Evolutionary conservation across 306 rosid genomes (phyloP).

Genomic region (Betula pendula): DNA sequence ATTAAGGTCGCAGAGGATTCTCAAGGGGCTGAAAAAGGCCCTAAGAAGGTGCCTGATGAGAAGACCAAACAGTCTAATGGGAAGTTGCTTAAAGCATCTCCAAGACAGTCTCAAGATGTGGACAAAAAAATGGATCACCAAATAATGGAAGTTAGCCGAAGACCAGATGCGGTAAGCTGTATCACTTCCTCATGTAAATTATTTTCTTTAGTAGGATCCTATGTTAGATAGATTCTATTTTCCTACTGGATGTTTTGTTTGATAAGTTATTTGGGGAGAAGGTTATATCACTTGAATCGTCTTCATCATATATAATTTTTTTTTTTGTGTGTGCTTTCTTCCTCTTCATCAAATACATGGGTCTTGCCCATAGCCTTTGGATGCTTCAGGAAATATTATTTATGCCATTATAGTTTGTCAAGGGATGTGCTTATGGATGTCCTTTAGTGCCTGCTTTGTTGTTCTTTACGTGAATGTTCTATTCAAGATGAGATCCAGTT

Average conservation of each 20-base stretch:
- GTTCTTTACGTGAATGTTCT: background rate
- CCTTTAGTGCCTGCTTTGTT: background rate
- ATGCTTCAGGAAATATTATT: background rate
- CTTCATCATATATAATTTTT: background rate
- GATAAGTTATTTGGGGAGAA: background rate
- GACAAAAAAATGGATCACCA: conserved; percentile 33
- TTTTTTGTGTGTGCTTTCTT: background rate
- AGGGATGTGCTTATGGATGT: conserved; percentile 18
- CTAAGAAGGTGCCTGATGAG: conserved; percentile 45
- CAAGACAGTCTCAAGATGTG: conserved; percentile 14
- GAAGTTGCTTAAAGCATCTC: conserved; percentile 40
- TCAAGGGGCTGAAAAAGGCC: conserved; percentile 34
- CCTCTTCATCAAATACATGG: background rate
- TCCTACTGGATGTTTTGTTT: background rate
- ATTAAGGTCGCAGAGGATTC: conserved; percentile 32
- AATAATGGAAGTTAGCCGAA: conserved; percentile 45
- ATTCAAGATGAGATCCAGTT: conserved; percentile 18
- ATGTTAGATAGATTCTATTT: background rate
- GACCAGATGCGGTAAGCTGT: conserved; percentile 63
- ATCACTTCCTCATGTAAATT: conserved; percentile 17
- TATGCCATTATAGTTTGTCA: background rate
- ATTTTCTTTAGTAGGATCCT: background rate
- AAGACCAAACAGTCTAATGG: conserved; percentile 26
- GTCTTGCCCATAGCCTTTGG: background rate
- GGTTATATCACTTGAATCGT: background rate